Conservation (phyloP, 164 flowering plant genomes). For the Vitis cinerea region DNA sequence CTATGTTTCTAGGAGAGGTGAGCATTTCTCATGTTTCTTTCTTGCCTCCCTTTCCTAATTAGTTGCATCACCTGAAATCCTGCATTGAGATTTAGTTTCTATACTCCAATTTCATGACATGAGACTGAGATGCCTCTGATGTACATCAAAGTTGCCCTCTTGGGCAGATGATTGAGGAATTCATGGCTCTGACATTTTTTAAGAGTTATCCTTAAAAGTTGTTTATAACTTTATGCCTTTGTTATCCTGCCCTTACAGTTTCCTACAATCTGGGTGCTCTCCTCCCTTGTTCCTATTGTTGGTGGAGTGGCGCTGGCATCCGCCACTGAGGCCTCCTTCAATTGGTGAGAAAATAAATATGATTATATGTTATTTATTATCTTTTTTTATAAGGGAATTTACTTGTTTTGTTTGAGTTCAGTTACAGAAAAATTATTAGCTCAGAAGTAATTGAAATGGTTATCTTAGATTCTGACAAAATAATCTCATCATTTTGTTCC, state of each 20-base stretch:
- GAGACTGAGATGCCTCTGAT: background rate
- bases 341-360: conserved; percentile 56
- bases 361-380: no score
- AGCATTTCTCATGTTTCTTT: conserved; percentile 1
- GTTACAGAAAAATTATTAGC: background rate
- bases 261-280: conserved; percentile 80
- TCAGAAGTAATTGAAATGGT: background rate
- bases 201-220: background rate
- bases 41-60: conserved; percentile 1
- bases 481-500: background rate
- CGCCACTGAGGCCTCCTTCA: conserved; percentile 86
- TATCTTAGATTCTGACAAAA: background rate
- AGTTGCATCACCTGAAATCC: background rate
- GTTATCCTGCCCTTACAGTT: conserved; percentile 33
- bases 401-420: no score
- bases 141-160: background rate
- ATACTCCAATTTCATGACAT: background rate
- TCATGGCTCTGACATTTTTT: background rate
- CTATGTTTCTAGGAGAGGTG: conserved; percentile 98
- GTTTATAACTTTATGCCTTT: background rate
- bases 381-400: no score
- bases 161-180: background rate
- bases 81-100: background rate
- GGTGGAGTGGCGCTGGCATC: conserved; percentile 98
- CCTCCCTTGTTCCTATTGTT: conserved; percentile 85